phyloP scores from a whole-genome alignment of 768 basidiomycete species.

The Macrocybe gigantea region DNA sequence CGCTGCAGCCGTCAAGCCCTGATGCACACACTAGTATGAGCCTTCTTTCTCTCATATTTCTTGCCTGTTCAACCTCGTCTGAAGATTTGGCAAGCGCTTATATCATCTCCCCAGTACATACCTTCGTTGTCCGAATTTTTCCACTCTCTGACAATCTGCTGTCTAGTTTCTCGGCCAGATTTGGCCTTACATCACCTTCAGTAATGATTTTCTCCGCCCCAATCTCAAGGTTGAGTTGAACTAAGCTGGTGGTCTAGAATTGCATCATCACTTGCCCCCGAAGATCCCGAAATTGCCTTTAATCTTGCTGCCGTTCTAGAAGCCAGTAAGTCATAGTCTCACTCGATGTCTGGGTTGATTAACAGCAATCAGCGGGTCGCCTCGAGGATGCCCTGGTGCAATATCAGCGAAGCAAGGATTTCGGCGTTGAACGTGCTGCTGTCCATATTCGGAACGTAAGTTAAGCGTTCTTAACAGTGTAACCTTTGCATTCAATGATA shows the following conservation, averaged over 20 bases:
- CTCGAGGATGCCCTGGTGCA: constrained; percentile 77
- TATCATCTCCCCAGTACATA: constrained; percentile 59
- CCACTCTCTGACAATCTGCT: constrained; percentile 9
- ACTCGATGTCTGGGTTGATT: constrained; percentile 15
- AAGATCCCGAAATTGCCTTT: constrained; percentile 89
- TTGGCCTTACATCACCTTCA: constrained; percentile 80
- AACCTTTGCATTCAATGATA: constrained; percentile 13
- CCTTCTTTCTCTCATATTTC: constrained; percentile 12
- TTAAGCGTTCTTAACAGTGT: constrained; percentile 3
- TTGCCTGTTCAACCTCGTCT: constrained; percentile 11
- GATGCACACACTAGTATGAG: constrained; percentile 81
- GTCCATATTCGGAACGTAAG: constrained; percentile 80
- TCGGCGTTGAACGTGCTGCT: constrained; percentile 76
- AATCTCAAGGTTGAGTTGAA: constrained; percentile 23
- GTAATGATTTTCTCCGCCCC: constrained; percentile 26
- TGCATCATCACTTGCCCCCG: constrained; percentile 76
- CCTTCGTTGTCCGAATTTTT: constrained; percentile 4
- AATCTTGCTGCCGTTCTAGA: constrained; percentile 88
- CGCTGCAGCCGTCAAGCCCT: constrained; percentile 74
- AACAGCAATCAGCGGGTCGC: constrained; percentile 51
- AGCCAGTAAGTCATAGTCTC: constrained; percentile 56
- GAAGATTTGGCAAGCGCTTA: constrained; percentile 86
- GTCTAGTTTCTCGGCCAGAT: constrained; percentile 67
- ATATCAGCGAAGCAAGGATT: constrained; percentile 74
- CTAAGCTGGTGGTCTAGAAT: constrained; percentile 42